Conservation (phyloP, 768 basidiomycete species). For the Tricholoma hemisulphureum region DNA sequence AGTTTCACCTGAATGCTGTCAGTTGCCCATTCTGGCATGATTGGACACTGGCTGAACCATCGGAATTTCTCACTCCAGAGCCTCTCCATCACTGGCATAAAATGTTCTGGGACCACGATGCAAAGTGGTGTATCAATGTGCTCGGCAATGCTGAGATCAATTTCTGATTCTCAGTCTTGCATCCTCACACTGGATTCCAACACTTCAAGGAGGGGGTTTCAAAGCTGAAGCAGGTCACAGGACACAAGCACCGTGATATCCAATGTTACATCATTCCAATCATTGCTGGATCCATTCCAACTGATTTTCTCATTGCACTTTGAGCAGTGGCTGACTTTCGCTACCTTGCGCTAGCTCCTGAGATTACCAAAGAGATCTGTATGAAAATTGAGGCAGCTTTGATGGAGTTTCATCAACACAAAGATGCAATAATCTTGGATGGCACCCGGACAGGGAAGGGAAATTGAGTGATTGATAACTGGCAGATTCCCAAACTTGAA, state of each 20-base stretch:
- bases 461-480: conserved; percentile 28
- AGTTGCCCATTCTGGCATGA: conserved; percentile 38
- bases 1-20: conserved; percentile 27
- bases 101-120: conserved; percentile 39
- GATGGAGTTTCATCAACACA: conserved; percentile 32
- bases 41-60: conserved; percentile 32
- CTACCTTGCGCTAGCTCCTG: conserved; percentile 24
- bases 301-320: conserved; percentile 7
- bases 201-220: conserved; percentile 30
- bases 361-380: conserved; percentile 20
- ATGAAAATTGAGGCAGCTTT: conserved; percentile 21
- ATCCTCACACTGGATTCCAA: conserved; percentile 16
- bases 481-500: conserved; percentile 44
- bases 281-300: conserved; percentile 11
- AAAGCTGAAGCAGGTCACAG: conserved; percentile 23
- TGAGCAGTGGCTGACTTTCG: conserved; percentile 27
- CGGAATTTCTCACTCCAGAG: conserved; percentile 33
- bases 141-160: conserved; percentile 25
- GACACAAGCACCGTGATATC: conserved; percentile 28
- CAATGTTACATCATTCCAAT: conserved; percentile 24
- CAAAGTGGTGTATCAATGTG: conserved; percentile 21
- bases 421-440: conserved; percentile 30
- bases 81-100: conserved; percentile 39
- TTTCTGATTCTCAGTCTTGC: conserved; percentile 19
- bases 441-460: conserved; percentile 25